Base-by-base conservation (phyloP, 1,284 basidiomycete genomes). In the Blastosporella zonata region DNA sequence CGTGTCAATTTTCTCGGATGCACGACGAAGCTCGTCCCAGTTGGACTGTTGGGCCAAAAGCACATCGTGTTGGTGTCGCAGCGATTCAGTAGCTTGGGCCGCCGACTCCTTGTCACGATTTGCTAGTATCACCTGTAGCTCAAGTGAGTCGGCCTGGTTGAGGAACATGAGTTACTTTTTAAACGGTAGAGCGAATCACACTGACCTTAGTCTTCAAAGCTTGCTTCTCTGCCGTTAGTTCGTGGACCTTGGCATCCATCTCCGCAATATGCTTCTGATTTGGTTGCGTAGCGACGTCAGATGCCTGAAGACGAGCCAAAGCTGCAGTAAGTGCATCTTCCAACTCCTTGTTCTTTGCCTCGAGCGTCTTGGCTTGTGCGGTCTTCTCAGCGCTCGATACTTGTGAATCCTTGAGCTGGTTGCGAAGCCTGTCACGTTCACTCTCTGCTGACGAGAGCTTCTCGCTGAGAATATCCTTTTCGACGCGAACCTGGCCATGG, bases 401-500 rank as follows among this genome's bases (percentile, higher is more conserved):
- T 54, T 86, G 77, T 27, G 79, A 47, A 43, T 79, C 79, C 45
- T 82, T 79, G 8, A 82, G 61, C 54, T 82, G 78, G 8, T 59
- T 55, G 31, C 75, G 75, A 42, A 87, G 62, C 6, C 67, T 66
- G 15, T 88, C 83, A 12, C 84, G 77, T 48, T 90, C 87, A 17
- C 62, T 69, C 59, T 90, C 87, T 0, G 71, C 69, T n/a, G 69
- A 67, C 28, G 63, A 67, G 21, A 87, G 65, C 53, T 83, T 84
- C 54, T 88, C 84, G 31, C 59, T 66, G 28, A 89, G 62, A 39
- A 78, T 69, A 47, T 90, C 88, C 67, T 90, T 90, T 71, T 91
- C 88, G 17, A 86, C 86, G n/a, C 85, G 81, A 8, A 85, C 76
- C 61, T 87, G 83, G 3, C 87, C 87, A 59, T 89, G 84, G 13